phyloP scores from a whole-genome alignment of 352 stramenopile species.

The Pythium insidiosum region DNA sequence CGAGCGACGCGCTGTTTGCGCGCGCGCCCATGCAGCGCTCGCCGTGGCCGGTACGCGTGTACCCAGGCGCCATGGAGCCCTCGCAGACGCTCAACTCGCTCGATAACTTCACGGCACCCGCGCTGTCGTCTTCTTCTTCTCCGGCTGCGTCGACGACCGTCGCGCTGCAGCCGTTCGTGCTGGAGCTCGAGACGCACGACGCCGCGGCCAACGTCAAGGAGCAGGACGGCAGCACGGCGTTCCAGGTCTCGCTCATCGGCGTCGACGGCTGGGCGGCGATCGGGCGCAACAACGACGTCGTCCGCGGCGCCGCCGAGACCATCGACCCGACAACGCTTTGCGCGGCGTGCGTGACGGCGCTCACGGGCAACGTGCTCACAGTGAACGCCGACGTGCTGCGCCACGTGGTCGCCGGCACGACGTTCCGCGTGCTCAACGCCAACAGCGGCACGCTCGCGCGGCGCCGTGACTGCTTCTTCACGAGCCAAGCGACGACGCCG shows the following conservation, averaged over 20 bases:
- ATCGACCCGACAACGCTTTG: slow-evolving; percentile 51
- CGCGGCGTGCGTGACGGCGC: slow-evolving; percentile 36
- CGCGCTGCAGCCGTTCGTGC: slow-evolving; percentile 43
- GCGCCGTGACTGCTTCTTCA: slow-evolving; percentile 62
- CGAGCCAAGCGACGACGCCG: slow-evolving; percentile 30
- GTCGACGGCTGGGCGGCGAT: slow-evolving; percentile 77
- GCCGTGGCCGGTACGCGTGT: slow-evolving; percentile 55
- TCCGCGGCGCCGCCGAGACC: slow-evolving; percentile 20
- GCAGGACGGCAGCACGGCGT: slow-evolving; percentile 73
- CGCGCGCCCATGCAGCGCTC: slow-evolving; percentile 31
- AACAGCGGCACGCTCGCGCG: slow-evolving; percentile 50
- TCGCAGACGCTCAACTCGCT: slow-evolving; percentile 50
- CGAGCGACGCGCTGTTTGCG: slow-evolving; percentile 26
- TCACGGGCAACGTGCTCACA: slow-evolving; percentile 36
- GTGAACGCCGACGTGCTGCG: slow-evolving; percentile 50
- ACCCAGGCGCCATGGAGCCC: slow-evolving; percentile 65
- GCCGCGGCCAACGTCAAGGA: slow-evolving; percentile 74
- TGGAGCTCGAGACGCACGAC: slow-evolving; percentile 80
- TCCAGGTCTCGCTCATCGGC: slow-evolving; percentile 82
- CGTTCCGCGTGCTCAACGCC: slow-evolving; percentile 52
- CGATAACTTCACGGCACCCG: slow-evolving; percentile 27
- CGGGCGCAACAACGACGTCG: slow-evolving; percentile 82
- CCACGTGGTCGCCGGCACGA: slow-evolving; percentile 41
- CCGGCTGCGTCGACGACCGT: slow-evolving; percentile 23
- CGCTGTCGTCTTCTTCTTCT: too few relatives aligned